Evolutionary conservation across 352 stramenopile genomes (phyloP).

Genomic region (Pythium grandisporangium): DNA sequence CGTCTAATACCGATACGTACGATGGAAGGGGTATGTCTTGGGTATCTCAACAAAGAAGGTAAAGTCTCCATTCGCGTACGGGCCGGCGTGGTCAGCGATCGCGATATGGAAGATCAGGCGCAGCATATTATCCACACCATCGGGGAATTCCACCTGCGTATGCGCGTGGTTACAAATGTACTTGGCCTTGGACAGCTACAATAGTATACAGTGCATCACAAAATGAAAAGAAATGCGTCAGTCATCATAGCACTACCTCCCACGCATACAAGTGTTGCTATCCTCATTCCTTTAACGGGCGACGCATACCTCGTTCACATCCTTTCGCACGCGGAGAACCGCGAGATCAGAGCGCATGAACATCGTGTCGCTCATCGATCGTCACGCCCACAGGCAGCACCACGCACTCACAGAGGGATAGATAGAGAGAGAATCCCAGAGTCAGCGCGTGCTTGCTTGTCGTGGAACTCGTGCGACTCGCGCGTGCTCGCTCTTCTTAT

Average conservation of each 20-base stretch:
- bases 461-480: too few species aligned
- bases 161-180: slow-evolving; percentile 68
- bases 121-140: slow-evolving; percentile 76
- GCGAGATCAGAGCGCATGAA: slow-evolving; percentile 76
- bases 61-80: slow-evolving; percentile 82
- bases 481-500: too few species aligned
- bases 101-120: slow-evolving; percentile 74
- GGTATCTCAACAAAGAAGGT: slow-evolving; percentile 83
- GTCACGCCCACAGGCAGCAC: background rate
- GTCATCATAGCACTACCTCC: too few species aligned
- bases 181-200: slow-evolving; percentile 68
- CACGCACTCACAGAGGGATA: too few species aligned
- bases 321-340: slow-evolving; percentile 71
- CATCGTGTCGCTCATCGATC: slow-evolving; percentile 13
- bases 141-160: slow-evolving; percentile 78
- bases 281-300: background rate
- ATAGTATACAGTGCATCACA: too few species aligned
- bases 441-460: too few species aligned
- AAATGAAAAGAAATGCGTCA: too few species aligned
- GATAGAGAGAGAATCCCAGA: too few species aligned
- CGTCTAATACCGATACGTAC: slow-evolving; percentile 33
- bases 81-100: slow-evolving; percentile 53
- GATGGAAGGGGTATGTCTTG: slow-evolving; percentile 81
- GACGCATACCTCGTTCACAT: slow-evolving; percentile 68
- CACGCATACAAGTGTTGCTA: too few species aligned